Evolutionary conservation across 2,329 filamentous ascomycete genomes (phyloP), one percentile per base, ranked within the genome.

Genomic region (Colletotrichum brevisporum): DNA sequence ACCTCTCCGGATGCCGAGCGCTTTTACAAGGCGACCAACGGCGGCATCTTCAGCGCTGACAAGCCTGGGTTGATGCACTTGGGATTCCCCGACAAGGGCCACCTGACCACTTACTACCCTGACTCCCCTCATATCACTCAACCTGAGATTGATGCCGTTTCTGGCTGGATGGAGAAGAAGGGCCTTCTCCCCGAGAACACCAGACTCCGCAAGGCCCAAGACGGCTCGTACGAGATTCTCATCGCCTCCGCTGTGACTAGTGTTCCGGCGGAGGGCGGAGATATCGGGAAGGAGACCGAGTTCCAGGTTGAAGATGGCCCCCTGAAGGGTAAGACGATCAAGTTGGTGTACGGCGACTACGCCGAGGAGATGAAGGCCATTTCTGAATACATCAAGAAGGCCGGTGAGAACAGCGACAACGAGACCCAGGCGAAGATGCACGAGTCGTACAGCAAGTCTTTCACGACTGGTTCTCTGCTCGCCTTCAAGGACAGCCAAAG

Each of bases 61-160:
- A 87, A 89, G 70, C 83, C 88, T 39, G 86, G 87, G 16, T 83
- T 92, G 71, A 89, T 95, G 86, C 91, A 95, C 75, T 82, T 96
- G 27, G 93, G 93, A 48, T 95, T 92, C 77, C 85, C 89, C 1
- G 91, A 93, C 43, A 85, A 90, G 36, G 92, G 92, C 39, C 92
- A 95, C 78, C 86, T 94, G 86, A 94, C 92, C 3, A 92, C 91
- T 1, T 96, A 95, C 79, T 96, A 95, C 78, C 93, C 93, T 1
- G 88, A 93, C 71, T 94, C 92, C 5, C 85, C 91, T 8, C 83
- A 85, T 52, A 94, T 96, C 76, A 93, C 90, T 47, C 90, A 94
- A 80, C 84, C 86, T 41, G 93, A 95, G 77, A 94, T 96, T 65
- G 87, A 87, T 51, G 88, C 89, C 18, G 85, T 95, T 58, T 90